Percentiles rank a stretch among this genome's conserved stretches.
Conservation (phyloP, 495 filamentous ascomycete species). For the Lasiosphaeris hirsuta region DNA sequence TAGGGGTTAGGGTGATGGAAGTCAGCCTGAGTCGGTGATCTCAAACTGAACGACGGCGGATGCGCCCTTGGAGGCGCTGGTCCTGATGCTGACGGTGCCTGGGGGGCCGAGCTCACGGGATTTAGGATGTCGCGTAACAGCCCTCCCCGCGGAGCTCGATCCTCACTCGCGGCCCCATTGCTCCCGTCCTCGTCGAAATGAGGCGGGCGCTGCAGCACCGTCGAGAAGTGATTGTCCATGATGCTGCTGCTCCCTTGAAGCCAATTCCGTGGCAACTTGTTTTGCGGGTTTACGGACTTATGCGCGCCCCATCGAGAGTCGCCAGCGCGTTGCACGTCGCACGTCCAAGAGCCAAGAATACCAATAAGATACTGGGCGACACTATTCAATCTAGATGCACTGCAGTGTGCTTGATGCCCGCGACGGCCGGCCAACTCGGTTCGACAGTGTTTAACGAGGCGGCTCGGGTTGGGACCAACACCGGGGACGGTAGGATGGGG, state of each 20-base stretch:
- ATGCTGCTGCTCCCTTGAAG: slow-evolving; percentile 11
- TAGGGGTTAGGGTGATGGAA: slow-evolving; percentile 33
- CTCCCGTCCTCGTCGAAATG: slow-evolving; percentile 39
- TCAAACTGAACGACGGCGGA: slow-evolving; percentile 32
- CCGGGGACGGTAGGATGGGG: background rate
- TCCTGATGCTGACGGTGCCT: slow-evolving; percentile 17
- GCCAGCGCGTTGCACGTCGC: slow-evolving; percentile 18
- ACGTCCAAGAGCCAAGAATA: background rate
- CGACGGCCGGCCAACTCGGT: background rate
- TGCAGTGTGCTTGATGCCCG: background rate
- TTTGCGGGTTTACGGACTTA: slow-evolving; percentile 25
- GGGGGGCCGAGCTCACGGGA: slow-evolving; percentile 31
- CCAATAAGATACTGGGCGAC: background rate
- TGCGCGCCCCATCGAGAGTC: slow-evolving; percentile 28
- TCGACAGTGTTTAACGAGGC: background rate
- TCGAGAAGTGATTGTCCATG: slow-evolving; percentile 46
- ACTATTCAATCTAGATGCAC: slow-evolving; percentile 12
- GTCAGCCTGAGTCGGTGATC: slow-evolving; percentile 40
- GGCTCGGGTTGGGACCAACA: background rate
- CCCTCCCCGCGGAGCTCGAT: slow-evolving; percentile 30
- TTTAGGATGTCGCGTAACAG: slow-evolving; percentile 39
- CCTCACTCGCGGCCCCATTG: slow-evolving; percentile 24
- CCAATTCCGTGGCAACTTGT: slow-evolving; percentile 18
- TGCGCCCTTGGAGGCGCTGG: slow-evolving; percentile 29
- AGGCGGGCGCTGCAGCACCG: slow-evolving; percentile 42